phyloP scores from a whole-genome alignment of 1,139 yeast genomes.

The Hansenula sp. region DNA sequence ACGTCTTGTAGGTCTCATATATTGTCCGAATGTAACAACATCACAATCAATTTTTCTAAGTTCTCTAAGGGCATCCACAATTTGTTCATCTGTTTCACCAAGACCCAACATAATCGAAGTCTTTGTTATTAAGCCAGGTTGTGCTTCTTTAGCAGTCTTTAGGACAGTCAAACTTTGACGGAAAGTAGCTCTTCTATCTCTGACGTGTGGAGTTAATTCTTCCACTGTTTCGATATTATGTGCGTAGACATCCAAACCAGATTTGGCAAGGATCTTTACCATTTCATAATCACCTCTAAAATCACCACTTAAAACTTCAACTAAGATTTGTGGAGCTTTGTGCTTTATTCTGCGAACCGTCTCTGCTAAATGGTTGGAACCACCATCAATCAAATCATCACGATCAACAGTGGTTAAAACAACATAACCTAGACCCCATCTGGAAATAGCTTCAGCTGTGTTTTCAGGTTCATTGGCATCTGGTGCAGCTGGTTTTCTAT shows the following conservation, averaged over 20 bases:
- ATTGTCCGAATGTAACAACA: slow-evolving; percentile 97
- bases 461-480: slow-evolving; percentile 97
- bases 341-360: slow-evolving; percentile 81
- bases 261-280: slow-evolving; percentile 74
- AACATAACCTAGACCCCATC: slow-evolving; percentile 99
- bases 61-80: slow-evolving; percentile 68
- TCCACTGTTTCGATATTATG: slow-evolving; percentile 97
- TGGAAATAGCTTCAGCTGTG: slow-evolving; percentile 93
- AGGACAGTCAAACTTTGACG: slow-evolving; percentile 81
- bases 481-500: slow-evolving; percentile 78
- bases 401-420: slow-evolving; percentile 97
- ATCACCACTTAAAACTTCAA: slow-evolving; percentile 94
- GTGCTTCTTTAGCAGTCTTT: slow-evolving; percentile 71
- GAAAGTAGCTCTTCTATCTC: slow-evolving; percentile 96
- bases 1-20: slow-evolving; percentile 98
- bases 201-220: slow-evolving; percentile 86
- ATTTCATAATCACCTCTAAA: slow-evolving; percentile 84
- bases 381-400: slow-evolving; percentile 93
- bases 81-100: slow-evolving; percentile 92
- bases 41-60: slow-evolving; percentile 77
- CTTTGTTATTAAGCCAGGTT: slow-evolving; percentile 78
- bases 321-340: slow-evolving; percentile 87
- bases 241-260: slow-evolving; percentile 95
- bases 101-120: slow-evolving; percentile 96
- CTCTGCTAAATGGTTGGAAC: slow-evolving; percentile 84